A percentile compares a stretch with the other conserved stretches of the same genome.
phyloP scores from a whole-genome alignment of 208 protist species.

The Phytomonas francai region DNA sequence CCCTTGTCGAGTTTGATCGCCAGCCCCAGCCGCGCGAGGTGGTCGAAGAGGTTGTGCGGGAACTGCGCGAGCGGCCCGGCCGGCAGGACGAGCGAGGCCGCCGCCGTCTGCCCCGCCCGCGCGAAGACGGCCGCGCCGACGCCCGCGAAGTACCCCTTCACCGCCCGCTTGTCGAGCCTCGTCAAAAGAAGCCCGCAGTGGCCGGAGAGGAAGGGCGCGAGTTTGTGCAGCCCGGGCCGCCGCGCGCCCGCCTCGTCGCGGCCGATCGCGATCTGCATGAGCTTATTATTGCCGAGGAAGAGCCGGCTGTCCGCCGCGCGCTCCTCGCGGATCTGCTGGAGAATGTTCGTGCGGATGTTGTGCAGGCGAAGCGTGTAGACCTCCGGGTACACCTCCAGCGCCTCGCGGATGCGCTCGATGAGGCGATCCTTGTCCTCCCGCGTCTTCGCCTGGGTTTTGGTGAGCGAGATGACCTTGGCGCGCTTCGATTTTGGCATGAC shows the following conservation, averaged over 20 bases:
- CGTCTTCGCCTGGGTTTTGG: conserved; percentile 87
- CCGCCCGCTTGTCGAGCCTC: conserved; percentile 79
- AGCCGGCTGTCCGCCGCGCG: conserved; percentile 76
- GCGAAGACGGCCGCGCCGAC: conserved; percentile 82
- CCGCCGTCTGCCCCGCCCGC: conserved; percentile 70
- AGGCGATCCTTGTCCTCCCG: conserved; percentile 86
- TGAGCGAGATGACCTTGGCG: conserved; percentile 76
- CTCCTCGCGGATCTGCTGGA: conserved; percentile 88
- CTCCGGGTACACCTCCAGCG: conserved; percentile 77
- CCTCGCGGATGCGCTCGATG: conserved; percentile 83
- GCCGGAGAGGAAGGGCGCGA: conserved; percentile 77
- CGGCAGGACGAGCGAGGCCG: conserved; percentile 57
- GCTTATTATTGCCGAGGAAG: conserved; percentile 93
- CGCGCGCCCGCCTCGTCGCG: conserved; percentile 70
- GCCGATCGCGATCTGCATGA: conserved; percentile 91
- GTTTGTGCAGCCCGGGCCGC: conserved; percentile 80
- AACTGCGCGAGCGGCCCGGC: conserved; percentile 83
- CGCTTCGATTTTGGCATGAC: conserved; percentile 86
- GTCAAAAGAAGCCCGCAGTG: conserved; percentile 91
- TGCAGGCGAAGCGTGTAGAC: conserved; percentile 81
- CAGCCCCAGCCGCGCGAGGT: conserved; percentile 88
- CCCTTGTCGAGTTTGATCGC: conserved; percentile 87
- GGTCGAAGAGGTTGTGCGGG: conserved; percentile 89
- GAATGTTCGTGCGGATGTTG: conserved; percentile 85
- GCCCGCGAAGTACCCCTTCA: conserved; percentile 85